Evolutionary conservation across 2,329 filamentous ascomycete species (phyloP), one percentile per base, ranked within the genome.

Genomic region (Xylariaceae sp.): DNA sequence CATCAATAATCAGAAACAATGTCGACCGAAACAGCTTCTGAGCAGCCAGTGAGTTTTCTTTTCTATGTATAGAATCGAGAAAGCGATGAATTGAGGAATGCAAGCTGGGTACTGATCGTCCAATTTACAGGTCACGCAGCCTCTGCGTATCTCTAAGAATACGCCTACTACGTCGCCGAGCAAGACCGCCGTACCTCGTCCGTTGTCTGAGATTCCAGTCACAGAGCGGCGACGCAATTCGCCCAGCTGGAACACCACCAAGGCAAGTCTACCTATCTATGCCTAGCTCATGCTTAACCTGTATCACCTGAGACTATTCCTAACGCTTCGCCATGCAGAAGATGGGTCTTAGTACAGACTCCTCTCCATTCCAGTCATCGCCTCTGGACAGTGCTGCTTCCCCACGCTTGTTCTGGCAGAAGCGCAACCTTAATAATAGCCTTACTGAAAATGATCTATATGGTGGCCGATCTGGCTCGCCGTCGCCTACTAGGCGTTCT

Each of bases 371-470:
- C 79, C 90, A 95, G 74, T 88, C 90, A 26, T 96, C 93, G 20
- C 91, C 92, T 21, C 82, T 89, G 64, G 82, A 87, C 52, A 72
- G 78, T 62, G 77, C 82, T 60, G 81, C 87, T 45, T 96, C 93
- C 44, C 91, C 93, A 50, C 90, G 90, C 63, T 79, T 91, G 55
- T 97, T 97, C 77, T 98, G 95, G 95, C 91, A 96, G 87, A 78
- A 85, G 79, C 73, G 89, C 77, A 77, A 90, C 85, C 67, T 86
- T 83, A 65, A 85, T 79, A 73, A 82, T 80, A 67, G 84, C 62
- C 82, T 80, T 60, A 75, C 77, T 2, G 93, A 97, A 75, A 96
- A 96, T 75, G 81, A 78, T 45, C 73, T 81, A 54, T 86, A 85
- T 62, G 80, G 83, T 59, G 79, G 81, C 55, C 81, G 85, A 48